Evolutionary conservation across 2,329 filamentous ascomycete species (phyloP).

Genomic region (Calonectria leucothoes): DNA sequence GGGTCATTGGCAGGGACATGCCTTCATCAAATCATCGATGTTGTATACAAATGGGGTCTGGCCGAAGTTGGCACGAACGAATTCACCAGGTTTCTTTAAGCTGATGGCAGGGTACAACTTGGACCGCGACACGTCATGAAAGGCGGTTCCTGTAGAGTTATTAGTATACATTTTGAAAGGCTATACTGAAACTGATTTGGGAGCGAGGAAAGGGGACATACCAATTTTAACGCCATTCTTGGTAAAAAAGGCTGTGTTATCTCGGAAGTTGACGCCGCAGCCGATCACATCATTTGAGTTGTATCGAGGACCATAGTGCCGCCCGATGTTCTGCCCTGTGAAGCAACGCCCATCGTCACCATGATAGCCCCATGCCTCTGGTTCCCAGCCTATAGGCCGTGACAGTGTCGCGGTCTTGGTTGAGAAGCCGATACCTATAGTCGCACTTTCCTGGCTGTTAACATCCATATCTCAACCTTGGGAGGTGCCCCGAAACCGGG

Average conservation of each 20-base stretch:
- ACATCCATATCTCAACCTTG: neutral
- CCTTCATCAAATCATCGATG: conserved; percentile 87
- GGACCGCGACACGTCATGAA: conserved; percentile 71
- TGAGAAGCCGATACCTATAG: conserved; percentile 73
- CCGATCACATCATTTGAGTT: conserved; percentile 69
- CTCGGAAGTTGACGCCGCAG: conserved; percentile 74
- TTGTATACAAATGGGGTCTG: conserved; percentile 87
- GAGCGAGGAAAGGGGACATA: conserved; percentile 48
- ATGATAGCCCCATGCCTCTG: conserved; percentile 76
- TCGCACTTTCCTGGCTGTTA: conserved; percentile 56
- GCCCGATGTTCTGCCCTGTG: conserved; percentile 66
- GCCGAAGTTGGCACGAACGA: conserved; percentile 74
- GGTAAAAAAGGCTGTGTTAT: conserved; percentile 75
- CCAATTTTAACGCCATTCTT: conserved; percentile 71
- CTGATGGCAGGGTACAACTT: conserved; percentile 75
- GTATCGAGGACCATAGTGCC: conserved; percentile 68
- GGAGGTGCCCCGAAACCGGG: neutral
- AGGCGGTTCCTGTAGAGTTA: conserved; percentile 70
- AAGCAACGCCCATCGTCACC: conserved; percentile 75
- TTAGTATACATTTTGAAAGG: conserved; percentile 34
- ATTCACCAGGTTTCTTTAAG: conserved; percentile 73
- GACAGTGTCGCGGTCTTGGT: conserved; percentile 63
- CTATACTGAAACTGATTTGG: neutral
- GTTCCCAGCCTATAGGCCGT: conserved; percentile 74
- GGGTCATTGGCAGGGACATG: conserved; percentile 51